phyloP scores from a whole-genome alignment of 1,284 basidiomycete species.

The Pseudozyma sp. region DNA sequence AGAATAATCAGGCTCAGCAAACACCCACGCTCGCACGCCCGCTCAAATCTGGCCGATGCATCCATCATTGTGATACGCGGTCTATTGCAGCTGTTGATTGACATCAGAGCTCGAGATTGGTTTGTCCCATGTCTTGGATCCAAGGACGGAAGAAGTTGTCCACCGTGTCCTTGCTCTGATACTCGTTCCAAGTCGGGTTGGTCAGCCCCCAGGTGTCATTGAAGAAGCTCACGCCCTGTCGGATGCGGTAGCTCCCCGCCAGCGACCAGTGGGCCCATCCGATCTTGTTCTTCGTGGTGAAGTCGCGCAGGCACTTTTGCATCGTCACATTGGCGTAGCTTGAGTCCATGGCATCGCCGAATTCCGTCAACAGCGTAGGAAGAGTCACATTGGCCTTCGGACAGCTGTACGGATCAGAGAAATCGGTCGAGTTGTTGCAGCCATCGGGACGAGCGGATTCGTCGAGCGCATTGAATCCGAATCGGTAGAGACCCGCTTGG shows the following conservation, averaged over 20 bases:
- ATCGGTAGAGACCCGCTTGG: slow-evolving; percentile 31
- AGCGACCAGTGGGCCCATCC: slow-evolving; percentile 45
- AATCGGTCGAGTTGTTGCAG: slow-evolving; percentile 24
- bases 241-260: slow-evolving; percentile 39
- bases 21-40: background rate
- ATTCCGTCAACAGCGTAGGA: slow-evolving; percentile 38
- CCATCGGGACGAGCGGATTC: slow-evolving; percentile 18
- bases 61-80: too few relatives aligned
- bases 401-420: slow-evolving; percentile 32
- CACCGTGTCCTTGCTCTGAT: slow-evolving; percentile 27
- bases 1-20: background rate
- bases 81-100: too few relatives aligned
- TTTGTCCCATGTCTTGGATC: slow-evolving; percentile 40
- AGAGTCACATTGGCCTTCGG: slow-evolving; percentile 26
- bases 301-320: slow-evolving; percentile 47
- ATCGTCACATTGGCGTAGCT: slow-evolving; percentile 28
- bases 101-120: slow-evolving; percentile 39
- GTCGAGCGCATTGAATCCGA: slow-evolving; percentile 48
- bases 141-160: slow-evolving; percentile 42
- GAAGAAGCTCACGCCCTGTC: slow-evolving; percentile 18
- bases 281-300: slow-evolving; percentile 46
- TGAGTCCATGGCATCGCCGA: slow-evolving; percentile 35
- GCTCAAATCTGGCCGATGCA: background rate
- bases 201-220: slow-evolving; percentile 49
- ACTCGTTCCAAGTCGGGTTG: slow-evolving; percentile 16